Base-by-base conservation (phyloP, 371 early-diverging fungal genomes). In the Rhizopus arrhizus region DNA sequence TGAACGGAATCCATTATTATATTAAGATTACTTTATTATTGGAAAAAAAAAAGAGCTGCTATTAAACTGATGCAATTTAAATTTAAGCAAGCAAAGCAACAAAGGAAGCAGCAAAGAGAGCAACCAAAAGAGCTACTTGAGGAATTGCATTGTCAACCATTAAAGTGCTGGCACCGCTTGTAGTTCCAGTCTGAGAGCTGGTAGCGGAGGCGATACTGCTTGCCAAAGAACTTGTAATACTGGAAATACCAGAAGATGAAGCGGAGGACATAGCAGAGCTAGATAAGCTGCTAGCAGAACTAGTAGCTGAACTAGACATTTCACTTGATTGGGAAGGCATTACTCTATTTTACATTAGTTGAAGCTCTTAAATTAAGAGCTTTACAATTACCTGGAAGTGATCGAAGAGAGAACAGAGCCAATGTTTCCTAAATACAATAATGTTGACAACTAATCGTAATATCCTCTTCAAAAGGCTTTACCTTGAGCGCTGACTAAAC, bases 51-150 rank as follows among this genome's bases (percentile, higher is more conserved):
- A 22, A 22, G 22, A 22, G 22, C 22, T 22, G 22, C 22, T 22
- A 22, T 22, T 22, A 22, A 22, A 22, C 22, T 22, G 22, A 2
- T 2, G 22, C 22, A 22, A 22, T 22, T n/a, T 33, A 51, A 38
- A 29, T 15, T 59, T 67, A 67, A 47, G 63, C 63, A 34, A 73
- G 63, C 58, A 73, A 59, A 28, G 67, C 67, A 56, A 61, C 59
- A 46, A 69, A 73, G 43, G 67, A 66, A 48, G 61, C 64, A 59
- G 48, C 53, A 40, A 66, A 59, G 38, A 73, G 46, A 50, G 64
- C 56, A 28, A 46, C 45, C 46, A 69, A 55, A 1, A 61, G 64
- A 31, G 53, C 36, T 8, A 55, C 41, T 49, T 62, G 64, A 28
- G 51, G 31, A 32, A 50, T 13, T 34, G 47, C 22, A 43, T 47